Base-by-base conservation (phyloP, 345 rosid species). In the Turnera subulata region DNA sequence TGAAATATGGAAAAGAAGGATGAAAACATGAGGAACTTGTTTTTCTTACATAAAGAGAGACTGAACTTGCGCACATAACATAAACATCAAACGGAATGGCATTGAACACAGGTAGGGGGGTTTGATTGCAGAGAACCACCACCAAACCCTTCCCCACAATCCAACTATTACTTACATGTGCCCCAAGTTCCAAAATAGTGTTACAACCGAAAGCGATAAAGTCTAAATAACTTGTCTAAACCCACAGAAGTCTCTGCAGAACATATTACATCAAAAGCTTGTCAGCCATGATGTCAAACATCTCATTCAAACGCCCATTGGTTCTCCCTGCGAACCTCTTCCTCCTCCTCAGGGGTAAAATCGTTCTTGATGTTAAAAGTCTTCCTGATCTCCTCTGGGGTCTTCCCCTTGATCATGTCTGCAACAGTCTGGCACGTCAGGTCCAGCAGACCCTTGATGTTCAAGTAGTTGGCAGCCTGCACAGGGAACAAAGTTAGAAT, bases 221-320 rank as follows among this genome's bases (percentile, higher is more conserved):
- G 35, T n/a, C 17, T 46, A 2, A 56, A 10, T 9, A 2, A 6
- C 43, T 29, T 5, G 5, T 59, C 55, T 48, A n/a, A 58, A 7
- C 40, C 40, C 8, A 37, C 40, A 37, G 13, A 37, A 37, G 1
- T 7, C 40, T 37, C 13, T n/a, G n/a, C n/a, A n/a, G n/a, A n/a
- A n/a, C n/a, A n/a, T 24, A 56, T 0, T 53, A 37, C 61, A 26
- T 44, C 11, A 38, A 2, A 55, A 11, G 22, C 45, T 42, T 8
- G 55, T 35, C 11, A n/a, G 17, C 43, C 8, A 42, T 29, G 2
- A 10, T 6, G 1, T 23, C 2, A 23, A 46, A 2, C 11, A 35
- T 16, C 45, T 63, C 61, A 63, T 55, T 69, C 69, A 32, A 63
- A 64, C 26, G 74, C 74, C 74, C 69, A 70, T 39, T 70, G 74